Evolutionary conservation across 2,329 filamentous ascomycete species (phyloP), one percentile per base, ranked within the genome.

Genomic region (Pseudogymnoascus sp.): DNA sequence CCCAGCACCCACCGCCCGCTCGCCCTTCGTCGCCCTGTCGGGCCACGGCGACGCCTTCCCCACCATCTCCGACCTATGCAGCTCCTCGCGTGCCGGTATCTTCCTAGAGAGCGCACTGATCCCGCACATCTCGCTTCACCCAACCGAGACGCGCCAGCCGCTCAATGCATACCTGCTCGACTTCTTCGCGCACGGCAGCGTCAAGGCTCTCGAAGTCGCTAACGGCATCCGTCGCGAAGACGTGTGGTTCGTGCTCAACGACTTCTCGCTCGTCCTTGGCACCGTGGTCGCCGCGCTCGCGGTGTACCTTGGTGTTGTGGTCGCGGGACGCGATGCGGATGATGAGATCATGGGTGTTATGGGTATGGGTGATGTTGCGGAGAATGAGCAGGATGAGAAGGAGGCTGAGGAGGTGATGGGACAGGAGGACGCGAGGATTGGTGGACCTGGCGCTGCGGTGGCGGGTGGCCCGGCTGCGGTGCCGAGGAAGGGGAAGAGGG

Each of bases 81-180:
- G 78, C 8, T 87, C 83, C 0, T 81, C 83, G 7, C 84, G 90
- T 28, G 79, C 79, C 6, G 88, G 85, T 0, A 83, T 93, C 0
- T 92, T 91, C 76, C 80, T 93, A 0, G 90, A 93, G 69, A 83
- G 90, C 69, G 82, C 87, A 0, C 86, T 88, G 1, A 84, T 93
- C 23, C 90, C 90, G 0, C 83, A 88, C 71, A 79, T 92, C 4
- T 79, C 80, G 4, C 75, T 90, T 10, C 82, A 82, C 68, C 83
- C 84, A 0, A 76, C 85, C 26, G 83, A 87, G 62, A 78, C 79
- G 0, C 8, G 71, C 74, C 67, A 68, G 11, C 82, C 82, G 0
- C 78, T 86, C 65, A 90, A 90, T 67, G 85, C 86, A 0, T 89
- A 89, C 70, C 75, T 93, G 0, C 85, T 87, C 65, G 88, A 93